Percentiles rank a stretch among this genome's conserved stretches.
These are phyloP conservation scores for Quercus tomentella DNA, from an alignment of 331 rosid genomes.

Conservation along the genomic window DNA sequence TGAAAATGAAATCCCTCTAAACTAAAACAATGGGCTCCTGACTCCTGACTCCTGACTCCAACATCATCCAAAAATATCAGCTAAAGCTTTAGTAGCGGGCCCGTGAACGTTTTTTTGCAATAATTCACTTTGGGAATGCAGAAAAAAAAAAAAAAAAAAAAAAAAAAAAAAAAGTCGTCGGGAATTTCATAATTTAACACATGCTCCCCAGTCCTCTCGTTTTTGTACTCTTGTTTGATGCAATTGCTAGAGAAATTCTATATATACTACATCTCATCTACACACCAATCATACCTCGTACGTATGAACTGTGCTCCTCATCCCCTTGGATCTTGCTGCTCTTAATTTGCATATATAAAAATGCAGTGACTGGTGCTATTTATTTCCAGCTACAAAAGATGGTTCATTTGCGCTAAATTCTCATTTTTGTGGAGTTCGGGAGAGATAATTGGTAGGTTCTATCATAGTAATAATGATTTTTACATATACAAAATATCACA, in stretches of 20 bases:
- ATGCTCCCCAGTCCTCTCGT: not conserved
- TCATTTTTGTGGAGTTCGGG: too few relatives aligned
- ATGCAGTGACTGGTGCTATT: too few relatives aligned
- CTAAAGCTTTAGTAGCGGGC: constrained; percentile 8
- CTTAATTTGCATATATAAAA: too few relatives aligned
- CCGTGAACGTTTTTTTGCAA: constrained; percentile 27
- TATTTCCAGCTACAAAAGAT: too few relatives aligned
- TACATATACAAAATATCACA: too few relatives aligned
- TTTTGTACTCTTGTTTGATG: constrained; percentile 12
- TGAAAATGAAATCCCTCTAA: not conserved
- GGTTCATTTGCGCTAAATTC: too few relatives aligned
- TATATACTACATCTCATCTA: not conserved
- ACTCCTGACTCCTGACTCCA: too few relatives aligned
- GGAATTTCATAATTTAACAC: constrained; percentile 13
- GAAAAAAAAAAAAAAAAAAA: not conserved
- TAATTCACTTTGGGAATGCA: constrained; percentile 34
- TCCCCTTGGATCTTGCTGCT: not conserved
- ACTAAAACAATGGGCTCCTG: constrained; percentile 11
- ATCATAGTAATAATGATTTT: too few relatives aligned
- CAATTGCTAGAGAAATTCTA: not conserved
- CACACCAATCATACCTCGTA: not conserved
- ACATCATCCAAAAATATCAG: constrained; percentile 1
- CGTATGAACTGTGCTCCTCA: not conserved
- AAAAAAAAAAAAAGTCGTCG: not conserved
- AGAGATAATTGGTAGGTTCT: too few relatives aligned